Base-by-base conservation (phyloP, 2,329 filamentous ascomycete genomes). In the Penicillium sp. region DNA sequence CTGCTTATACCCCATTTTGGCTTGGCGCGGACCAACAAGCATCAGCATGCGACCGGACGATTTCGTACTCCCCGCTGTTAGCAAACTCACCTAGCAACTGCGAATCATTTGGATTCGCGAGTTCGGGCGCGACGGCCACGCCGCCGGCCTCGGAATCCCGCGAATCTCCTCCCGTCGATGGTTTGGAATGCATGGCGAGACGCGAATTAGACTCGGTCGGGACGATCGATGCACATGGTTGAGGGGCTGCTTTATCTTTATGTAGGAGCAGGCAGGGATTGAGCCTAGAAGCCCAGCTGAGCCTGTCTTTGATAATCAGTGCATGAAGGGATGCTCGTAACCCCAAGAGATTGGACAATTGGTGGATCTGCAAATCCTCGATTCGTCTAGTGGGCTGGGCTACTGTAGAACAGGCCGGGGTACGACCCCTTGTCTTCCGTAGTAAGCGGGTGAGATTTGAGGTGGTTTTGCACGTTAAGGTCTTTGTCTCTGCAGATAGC, bases 1-100 rank as follows among this genome's bases (percentile, higher is more conserved):
- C 73, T 88, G 86, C 71, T 88, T 85, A 73, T 85, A 85, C 0
- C 81, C 77, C 73, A 79, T 70, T 56, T 68, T 72, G 26, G 75
- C 75, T 78, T 30, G 13, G 13, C 15, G 15, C 45, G 4, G 15
- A 26, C 24, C n/a, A n/a, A 1, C 26, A 30, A n/a, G 13, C 4
- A 56, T 65, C 37, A 64, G 58, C 40, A 59, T 22, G 53, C 54
- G 22, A 58, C 33, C 24, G 51, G 19, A 10, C 19, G 22, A 26
- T n/a, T 51, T 49, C 53, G 30, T 8, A 12, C 12, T 38, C 28
- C 22, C 15, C 8, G 8, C 8, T 12, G 8, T 19, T 15, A 6
- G 37, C 28, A 40, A 42, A 28, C 38, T 15, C 58, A 74, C 72
- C 72, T 17, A 74, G 61, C 26, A 75, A 50, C 15, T 73, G 60